Evolutionary conservation across 345 rosid genomes (phyloP).

Genomic region (Gossypioides kirkii): DNA sequence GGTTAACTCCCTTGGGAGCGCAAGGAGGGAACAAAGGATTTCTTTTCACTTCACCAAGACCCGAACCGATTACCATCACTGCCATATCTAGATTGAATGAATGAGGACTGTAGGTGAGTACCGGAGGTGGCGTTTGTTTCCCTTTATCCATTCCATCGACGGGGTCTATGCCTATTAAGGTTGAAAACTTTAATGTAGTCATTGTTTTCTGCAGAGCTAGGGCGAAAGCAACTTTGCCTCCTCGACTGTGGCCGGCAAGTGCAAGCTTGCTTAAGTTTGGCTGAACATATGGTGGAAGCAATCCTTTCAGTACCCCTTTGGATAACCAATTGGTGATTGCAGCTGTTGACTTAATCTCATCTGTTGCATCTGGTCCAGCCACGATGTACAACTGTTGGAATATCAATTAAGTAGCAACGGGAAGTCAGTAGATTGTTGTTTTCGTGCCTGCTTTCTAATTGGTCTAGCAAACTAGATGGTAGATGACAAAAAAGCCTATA

Average conservation of each 20-base stretch:
- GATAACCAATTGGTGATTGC: constrained; percentile 58
- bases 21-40: constrained; percentile 63
- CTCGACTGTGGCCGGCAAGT: constrained; percentile 85
- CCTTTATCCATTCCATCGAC: constrained; percentile 73
- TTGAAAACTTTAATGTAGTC: constrained; percentile 40
- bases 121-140: constrained; percentile 69
- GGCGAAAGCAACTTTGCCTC: constrained; percentile 81
- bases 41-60: constrained; percentile 50
- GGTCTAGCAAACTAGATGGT: too few relatives aligned
- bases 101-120: constrained; percentile 53
- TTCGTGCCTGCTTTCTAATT: neutral
- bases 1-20: constrained; percentile 78
- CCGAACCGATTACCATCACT: constrained; percentile 67
- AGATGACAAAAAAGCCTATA: neutral
- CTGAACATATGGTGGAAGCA: constrained; percentile 51
- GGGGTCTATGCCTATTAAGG: constrained; percentile 80
- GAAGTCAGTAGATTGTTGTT: neutral
- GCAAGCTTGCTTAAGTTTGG: constrained; percentile 56
- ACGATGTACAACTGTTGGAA: constrained; percentile 48
- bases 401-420: neutral
- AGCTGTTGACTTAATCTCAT: constrained; percentile 55
- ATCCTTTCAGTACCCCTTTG: constrained; percentile 40
- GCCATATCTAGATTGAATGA: constrained; percentile 65
- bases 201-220: constrained; percentile 43
- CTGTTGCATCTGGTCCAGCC: constrained; percentile 64